phyloP scores from a whole-genome alignment of 2,329 filamentous ascomycete species.

The Aspergillus amoenus region DNA sequence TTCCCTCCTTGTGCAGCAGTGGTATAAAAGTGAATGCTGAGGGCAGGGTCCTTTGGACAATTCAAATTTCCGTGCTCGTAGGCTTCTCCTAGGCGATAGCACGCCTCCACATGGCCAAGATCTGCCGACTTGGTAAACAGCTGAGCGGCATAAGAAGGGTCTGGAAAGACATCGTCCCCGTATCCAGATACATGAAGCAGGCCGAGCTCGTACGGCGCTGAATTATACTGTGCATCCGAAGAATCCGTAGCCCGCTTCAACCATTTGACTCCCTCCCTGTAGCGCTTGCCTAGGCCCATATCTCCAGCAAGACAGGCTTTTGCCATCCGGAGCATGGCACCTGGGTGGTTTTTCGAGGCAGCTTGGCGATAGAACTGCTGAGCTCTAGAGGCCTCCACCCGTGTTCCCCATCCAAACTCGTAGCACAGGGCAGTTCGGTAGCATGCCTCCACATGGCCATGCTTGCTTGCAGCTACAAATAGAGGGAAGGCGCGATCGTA shows the following conservation, averaged over 20 bases:
- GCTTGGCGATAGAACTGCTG: slow-evolving; percentile 89
- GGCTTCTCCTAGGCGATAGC: slow-evolving; percentile 86
- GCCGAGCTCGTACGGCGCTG: slow-evolving; percentile 86
- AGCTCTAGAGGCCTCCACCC: slow-evolving; percentile 85
- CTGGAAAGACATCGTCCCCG: slow-evolving; percentile 89
- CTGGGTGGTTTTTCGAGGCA: slow-evolving; percentile 90
- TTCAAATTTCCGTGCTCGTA: slow-evolving; percentile 89
- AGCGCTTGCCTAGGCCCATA: slow-evolving; percentile 77
- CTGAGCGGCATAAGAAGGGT: slow-evolving; percentile 86
- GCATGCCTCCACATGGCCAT: slow-evolving; percentile 92
- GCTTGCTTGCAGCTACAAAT: slow-evolving; percentile 91
- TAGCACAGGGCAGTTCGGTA: slow-evolving; percentile 94
- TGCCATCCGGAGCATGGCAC: slow-evolving; percentile 88
- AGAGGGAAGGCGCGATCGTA: slow-evolving; percentile 88
- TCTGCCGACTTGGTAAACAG: slow-evolving; percentile 93
- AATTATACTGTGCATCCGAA: slow-evolving; percentile 88
- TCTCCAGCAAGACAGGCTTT: slow-evolving; percentile 88
- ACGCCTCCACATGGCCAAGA: slow-evolving; percentile 82
- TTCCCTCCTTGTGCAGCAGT: slow-evolving; percentile 83
- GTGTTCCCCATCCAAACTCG: slow-evolving; percentile 96
- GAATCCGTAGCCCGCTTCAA: slow-evolving; percentile 88
- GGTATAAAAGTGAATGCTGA: slow-evolving; percentile 98
- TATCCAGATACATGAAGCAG: slow-evolving; percentile 89
- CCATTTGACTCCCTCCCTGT: slow-evolving; percentile 94
- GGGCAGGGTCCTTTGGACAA: slow-evolving; percentile 84